A percentile compares a stretch with the other conserved stretches of the same genome.
Evolutionary conservation across 768 basidiomycete species (phyloP).

Genomic region (Kwoniella bestiolae): DNA sequence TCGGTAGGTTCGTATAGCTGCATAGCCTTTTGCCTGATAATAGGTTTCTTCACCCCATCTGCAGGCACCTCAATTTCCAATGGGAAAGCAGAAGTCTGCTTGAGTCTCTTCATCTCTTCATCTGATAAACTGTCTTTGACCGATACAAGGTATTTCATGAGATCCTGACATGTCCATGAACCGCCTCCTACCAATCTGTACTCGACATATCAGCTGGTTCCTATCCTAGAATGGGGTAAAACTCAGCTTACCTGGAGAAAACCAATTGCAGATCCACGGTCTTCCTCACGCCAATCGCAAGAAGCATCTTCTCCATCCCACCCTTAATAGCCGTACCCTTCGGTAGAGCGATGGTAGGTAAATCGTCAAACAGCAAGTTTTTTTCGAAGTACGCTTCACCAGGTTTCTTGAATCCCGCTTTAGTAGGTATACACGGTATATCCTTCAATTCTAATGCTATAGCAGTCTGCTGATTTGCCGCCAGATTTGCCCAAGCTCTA

Average conservation of each 20-base stretch:
- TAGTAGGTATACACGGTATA: constrained; percentile 72
- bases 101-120: constrained; percentile 65
- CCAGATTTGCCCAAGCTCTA: constrained; percentile 73
- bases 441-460: constrained; percentile 63
- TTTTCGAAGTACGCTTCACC: constrained; percentile 79
- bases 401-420: constrained; percentile 73
- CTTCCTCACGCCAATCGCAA: constrained; percentile 78
- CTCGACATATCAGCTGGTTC: constrained; percentile 32
- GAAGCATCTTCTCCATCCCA: constrained; percentile 66
- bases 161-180: constrained; percentile 80
- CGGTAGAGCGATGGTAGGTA: constrained; percentile 76
- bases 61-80: constrained; percentile 31
- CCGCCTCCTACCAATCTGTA: constrained; percentile 49
- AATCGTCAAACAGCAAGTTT: constrained; percentile 85
- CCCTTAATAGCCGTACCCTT: constrained; percentile 70
- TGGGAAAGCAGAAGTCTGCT: constrained; percentile 75
- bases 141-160: constrained; percentile 84
- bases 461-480: constrained; percentile 61
- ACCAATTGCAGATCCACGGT: constrained; percentile 91
- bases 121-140: constrained; percentile 69
- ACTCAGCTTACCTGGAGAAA: constrained; percentile 71
- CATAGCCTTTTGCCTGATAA: constrained; percentile 67
- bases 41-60: constrained; percentile 20
- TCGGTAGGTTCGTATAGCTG: constrained; percentile 85
- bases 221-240: not conserved